phyloP scores from a whole-genome alignment of 2,329 filamentous ascomycete genomes.

The Aspergillus clavatus region DNA sequence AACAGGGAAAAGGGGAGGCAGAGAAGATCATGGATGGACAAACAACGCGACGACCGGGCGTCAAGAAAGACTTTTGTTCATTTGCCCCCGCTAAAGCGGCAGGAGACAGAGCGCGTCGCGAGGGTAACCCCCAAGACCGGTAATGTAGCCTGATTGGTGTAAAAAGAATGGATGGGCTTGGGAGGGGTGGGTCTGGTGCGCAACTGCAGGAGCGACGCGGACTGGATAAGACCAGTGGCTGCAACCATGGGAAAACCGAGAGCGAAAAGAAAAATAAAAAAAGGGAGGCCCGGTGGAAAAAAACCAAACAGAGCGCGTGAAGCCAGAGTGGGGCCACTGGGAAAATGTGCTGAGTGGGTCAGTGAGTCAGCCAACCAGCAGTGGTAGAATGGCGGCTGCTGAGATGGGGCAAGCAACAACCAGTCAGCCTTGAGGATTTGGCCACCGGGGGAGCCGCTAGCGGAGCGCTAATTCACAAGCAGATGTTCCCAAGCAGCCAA shows the following conservation, averaged over 20 bases:
- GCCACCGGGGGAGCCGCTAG: conserved; percentile 23
- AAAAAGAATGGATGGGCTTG: conserved; percentile 10
- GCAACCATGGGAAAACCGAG: conserved; percentile 20
- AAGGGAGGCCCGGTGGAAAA: conserved; percentile 6
- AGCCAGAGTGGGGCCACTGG: conserved; percentile 13
- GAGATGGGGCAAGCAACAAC: conserved; percentile 5
- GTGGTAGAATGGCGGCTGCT: conserved; percentile 18
- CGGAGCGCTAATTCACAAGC: conserved; percentile 14
- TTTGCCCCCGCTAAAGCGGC: conserved; percentile 33
- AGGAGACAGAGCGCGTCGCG: conserved; percentile 24
- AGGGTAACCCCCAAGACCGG: conserved; percentile 22
- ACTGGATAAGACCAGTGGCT: conserved; percentile 25
- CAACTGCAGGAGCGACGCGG: conserved; percentile 27
- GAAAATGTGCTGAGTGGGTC: conserved; percentile 11
- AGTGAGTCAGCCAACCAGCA: conserved; percentile 17
- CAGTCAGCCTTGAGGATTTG: conserved; percentile 14
- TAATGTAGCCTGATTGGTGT: conserved; percentile 25
- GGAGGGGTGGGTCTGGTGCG: conserved; percentile 18
- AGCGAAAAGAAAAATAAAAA: conserved; percentile 4
- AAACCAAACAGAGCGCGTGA: conserved; percentile 16
- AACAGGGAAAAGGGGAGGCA: conserved; percentile 8
- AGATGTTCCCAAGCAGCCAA: conserved; percentile 8
- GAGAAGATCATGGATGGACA: conserved; percentile 9
- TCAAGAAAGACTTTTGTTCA: conserved; percentile 31
- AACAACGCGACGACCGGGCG: conserved; percentile 8